Base-by-base conservation (phyloP, 305 asterid genomes). In the Salvia sclarea region DNA sequence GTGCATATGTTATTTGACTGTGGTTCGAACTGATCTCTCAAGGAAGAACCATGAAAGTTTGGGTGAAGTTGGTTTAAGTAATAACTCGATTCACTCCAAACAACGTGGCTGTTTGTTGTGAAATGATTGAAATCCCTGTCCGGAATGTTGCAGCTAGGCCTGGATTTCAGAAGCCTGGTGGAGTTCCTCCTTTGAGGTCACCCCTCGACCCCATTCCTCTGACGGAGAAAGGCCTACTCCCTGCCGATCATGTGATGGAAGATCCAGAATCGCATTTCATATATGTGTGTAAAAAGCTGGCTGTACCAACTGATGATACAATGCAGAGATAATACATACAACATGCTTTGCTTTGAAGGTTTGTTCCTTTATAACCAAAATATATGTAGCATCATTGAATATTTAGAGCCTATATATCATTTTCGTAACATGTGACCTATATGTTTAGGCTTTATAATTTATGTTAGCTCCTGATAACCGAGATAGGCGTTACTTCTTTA, bases 201-300 rank as follows among this genome's bases (percentile, higher is more conserved):
- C 75, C 66, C 81, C 64, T 86, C 66, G 90, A 90, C 72, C 95
- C 96, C 16, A 74, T 90, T 64, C 87, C 88, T 56, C 55, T 82
- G 59, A 81, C 90, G 7, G 97, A 88, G 72, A 82, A 79, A 71
- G 97, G 98, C 24, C 83, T 80, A 50, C 93, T 92, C 61, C 91
- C 90, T 11, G 78, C 81, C 12, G 89, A 86, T 78, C 83, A 85
- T 70, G 81, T 70, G 64, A 47, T 88, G 81, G 97, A 90, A 74
- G 98, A 92, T 77, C 97, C 97, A 8, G 96, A 92, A 74, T 88
- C 98, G 31, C 98, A 92, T 80, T 92, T 88, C 81, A 85, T 90
- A 37, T 92, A 92, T 31, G 81, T 84, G 31, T 92, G 98, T 76
- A 85, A 58, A 78, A 92, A 90, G 77, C 60, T 66, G 1, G 83